Conservation (phyloP, 2,329 filamentous ascomycete species). For the Botryosphaeria agaves region DNA sequence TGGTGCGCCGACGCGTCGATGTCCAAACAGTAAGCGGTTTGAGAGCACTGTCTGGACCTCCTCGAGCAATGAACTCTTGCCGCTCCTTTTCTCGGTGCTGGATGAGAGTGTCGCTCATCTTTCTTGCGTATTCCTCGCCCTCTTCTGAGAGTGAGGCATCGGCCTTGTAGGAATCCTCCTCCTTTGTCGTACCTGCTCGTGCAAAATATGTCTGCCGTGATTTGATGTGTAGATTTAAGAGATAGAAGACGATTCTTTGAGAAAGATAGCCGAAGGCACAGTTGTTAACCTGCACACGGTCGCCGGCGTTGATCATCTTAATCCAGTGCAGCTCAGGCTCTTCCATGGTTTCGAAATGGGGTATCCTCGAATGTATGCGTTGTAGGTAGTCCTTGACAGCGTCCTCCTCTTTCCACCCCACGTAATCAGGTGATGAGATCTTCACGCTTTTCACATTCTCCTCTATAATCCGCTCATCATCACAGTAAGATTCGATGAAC, state of each 20-base stretch:
- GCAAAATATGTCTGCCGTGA: conserved; percentile 86
- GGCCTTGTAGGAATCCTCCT: conserved; percentile 81
- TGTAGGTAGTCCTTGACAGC: conserved; percentile 82
- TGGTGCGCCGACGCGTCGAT: conserved; percentile 74
- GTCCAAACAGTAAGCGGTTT: conserved; percentile 88
- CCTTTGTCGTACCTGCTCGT: conserved; percentile 67
- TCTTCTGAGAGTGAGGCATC: conserved; percentile 72
- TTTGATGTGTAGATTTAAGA: conserved; percentile 96
- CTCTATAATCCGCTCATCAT: conserved; percentile 81
- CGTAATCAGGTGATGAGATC: conserved; percentile 93
- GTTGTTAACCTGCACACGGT: conserved; percentile 90
- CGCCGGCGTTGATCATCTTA: conserved; percentile 97
- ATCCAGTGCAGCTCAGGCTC: conserved; percentile 91
- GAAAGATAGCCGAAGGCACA: conserved; percentile 93
- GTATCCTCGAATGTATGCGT: conserved; percentile 82
- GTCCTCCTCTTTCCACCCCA: conserved; percentile 80
- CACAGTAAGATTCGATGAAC: conserved; percentile 91
- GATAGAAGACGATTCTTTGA: conserved; percentile 94
- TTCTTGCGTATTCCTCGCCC: conserved; percentile 63
- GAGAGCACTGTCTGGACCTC: conserved; percentile 48
- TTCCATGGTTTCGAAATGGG: conserved; percentile 91
- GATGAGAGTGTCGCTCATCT: conserved; percentile 72
- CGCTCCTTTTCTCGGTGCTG: conserved; percentile 73
- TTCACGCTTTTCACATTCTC: conserved; percentile 97
- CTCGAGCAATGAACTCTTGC: conserved; percentile 47